Base-by-base conservation (phyloP, 2,329 filamentous ascomycete genomes). In the Colletotrichum paranaense region DNA sequence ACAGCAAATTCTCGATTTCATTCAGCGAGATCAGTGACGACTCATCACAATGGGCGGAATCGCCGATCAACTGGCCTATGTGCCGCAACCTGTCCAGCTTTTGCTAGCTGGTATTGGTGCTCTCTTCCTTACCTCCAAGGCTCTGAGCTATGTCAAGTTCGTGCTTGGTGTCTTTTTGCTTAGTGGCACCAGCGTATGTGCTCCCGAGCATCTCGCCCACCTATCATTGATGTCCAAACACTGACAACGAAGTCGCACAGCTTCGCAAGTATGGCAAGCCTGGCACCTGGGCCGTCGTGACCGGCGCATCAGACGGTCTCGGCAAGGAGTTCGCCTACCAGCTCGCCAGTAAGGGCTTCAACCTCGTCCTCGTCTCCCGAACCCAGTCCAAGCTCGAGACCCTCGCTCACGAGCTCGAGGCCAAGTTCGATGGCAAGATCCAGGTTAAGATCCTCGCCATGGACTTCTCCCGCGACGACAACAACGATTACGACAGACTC, bases 261-360 rank as follows among this genome's bases (percentile, higher is more conserved):
- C 92, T 99, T 72, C 92, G 92, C 78, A 95, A 93, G 77, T 98
- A 97, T 85, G 97, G 95, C 77, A 93, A 93, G 78, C 94, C 95
- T 79, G 96, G 96, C 75, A 95, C 93, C 72, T 99, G 96, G 95
- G 97, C 94, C 38, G 91, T 99, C 68, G 90, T 99, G 53, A 99
- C 97, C 30, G 97, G 97, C 75, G 97, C 96, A 64, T 98, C 95
- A 12, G 97, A 99, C 83, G 97, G 97, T 76, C 92, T 99, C 75
- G 97, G 97, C 81, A 98, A 98, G 85, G 97, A 99, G 86, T 99
- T 95, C 82, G 95, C 96, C 49, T 88, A 93, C 38, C 95, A 98
- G 82, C 92, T 99, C 70, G 95, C 97, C 28, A 88, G 91, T 74
- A 95, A 97, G 82, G 95, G 95, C 79, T 99, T 96, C 91, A 98